phyloP scores from a whole-genome alignment of 208 protist species.

The Tritrichomonas foetus region DNA sequence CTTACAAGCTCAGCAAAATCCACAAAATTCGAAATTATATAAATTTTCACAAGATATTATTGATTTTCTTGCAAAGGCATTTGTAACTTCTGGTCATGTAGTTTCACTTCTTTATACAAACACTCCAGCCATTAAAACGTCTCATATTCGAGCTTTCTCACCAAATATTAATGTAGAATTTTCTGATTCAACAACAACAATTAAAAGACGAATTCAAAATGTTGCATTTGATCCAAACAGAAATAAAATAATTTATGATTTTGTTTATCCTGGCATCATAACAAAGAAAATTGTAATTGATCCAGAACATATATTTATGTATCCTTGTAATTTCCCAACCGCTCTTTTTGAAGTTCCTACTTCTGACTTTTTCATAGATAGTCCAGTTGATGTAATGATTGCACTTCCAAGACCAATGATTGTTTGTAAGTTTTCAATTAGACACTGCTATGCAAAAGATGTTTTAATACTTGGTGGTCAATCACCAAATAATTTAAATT shows the following conservation, averaged over 20 bases:
- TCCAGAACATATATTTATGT: not conserved
- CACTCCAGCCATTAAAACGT: not conserved
- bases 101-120: not conserved
- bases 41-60: not conserved
- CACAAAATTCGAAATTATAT: not conserved
- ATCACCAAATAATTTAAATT: not conserved
- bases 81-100: not conserved
- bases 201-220: not conserved
- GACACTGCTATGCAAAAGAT: not conserved
- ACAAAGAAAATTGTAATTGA: not conserved
- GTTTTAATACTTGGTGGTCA: not conserved
- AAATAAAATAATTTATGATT: not conserved
- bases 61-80: constrained; percentile 14
- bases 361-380: not conserved
- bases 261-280: not conserved
- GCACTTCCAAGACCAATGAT: not conserved
- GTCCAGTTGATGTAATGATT: too few species aligned
- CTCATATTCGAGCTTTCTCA: not conserved
- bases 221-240: not conserved
- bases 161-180: not conserved
- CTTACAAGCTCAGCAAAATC: too few species aligned
- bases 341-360: not conserved
- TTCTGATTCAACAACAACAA: not conserved
- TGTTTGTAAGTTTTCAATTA: not conserved
- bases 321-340: not conserved